Evolutionary conservation across 768 basidiomycete species (phyloP).

Genomic region (Calocybe indica): DNA sequence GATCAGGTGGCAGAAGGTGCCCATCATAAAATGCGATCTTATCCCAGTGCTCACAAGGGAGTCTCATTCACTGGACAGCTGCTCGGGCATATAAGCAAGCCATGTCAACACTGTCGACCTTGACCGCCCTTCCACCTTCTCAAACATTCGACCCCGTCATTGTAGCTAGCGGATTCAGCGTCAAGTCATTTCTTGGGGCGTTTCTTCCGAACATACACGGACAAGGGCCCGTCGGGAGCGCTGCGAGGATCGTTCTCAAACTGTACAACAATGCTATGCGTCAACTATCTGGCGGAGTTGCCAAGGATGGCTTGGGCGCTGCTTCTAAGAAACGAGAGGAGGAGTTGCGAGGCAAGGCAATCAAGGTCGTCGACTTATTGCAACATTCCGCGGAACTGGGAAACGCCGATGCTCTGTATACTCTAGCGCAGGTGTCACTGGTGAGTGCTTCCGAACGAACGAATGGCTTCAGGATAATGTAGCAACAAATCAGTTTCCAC

Average conservation of each 20-base stretch:
- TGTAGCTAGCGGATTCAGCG: conserved; percentile 27
- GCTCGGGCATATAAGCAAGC: conserved; percentile 74
- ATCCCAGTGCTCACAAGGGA: no score
- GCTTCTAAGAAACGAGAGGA: conserved; percentile 54
- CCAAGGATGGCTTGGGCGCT: conserved; percentile 32
- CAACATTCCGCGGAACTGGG: conserved; percentile 80
- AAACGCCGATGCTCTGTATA: conserved; percentile 65
- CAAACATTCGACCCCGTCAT: conserved; percentile 50
- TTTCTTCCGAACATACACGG: conserved; percentile 70
- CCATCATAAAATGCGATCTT: no score
- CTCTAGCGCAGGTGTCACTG: conserved; percentile 60
- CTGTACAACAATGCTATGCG: conserved; percentile 55
- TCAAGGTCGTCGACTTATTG: conserved; percentile 77
- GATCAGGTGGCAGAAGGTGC: no score
- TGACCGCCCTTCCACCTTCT: conserved; percentile 55
- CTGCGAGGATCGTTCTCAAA: conserved; percentile 60
- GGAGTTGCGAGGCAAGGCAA: conserved; percentile 62
- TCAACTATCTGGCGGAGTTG: conserved; percentile 31
- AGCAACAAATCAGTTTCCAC: conserved; percentile 54
- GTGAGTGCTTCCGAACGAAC: conserved; percentile 31
- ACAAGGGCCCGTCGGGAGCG: conserved; percentile 69
- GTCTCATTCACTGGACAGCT: conserved; percentile 31
- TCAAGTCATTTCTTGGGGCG: conserved; percentile 54
- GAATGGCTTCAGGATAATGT: not conserved
- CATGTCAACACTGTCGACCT: conserved; percentile 53